Base-by-base conservation (phyloP, 495 filamentous ascomycete species). In the Hyphodiscus hymeniophilus region DNA sequence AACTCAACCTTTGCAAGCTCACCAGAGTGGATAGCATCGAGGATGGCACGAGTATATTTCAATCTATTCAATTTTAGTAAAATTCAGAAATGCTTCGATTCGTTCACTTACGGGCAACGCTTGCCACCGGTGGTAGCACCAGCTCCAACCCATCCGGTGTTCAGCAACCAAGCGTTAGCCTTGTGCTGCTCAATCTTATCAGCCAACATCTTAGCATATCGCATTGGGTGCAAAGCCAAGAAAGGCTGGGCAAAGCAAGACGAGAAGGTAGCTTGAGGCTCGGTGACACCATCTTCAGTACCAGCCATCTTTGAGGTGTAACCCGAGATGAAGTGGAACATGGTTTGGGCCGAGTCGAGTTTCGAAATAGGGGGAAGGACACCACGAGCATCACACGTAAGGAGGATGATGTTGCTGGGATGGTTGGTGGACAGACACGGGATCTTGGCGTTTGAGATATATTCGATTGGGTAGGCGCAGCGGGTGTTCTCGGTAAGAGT, bases 291-390 rank as follows among this genome's bases (percentile, higher is more conserved):
- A 44, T 96, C 86, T 71, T 98, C 92, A 38, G 92, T 98, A 61
- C 92, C 92, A 52, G 91, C 94, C 94, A 98, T 97, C 83, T 98
- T 98, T 60, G 94, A 97, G 47, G 92, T 98, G 76, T 98, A 98
- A 61, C 92, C 92, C 16, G 85, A 92, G 68, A 98, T 98, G 79
- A 98, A 98, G 79, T 98, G 92, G 80, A 96, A 98, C 90, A 98
- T 97, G 62, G 87, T 95, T 72, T 98, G 92, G 60, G 89, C 86
- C 57, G 83, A 79, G 74, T 84, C 84, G 62, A 98, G 83, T 77
- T 97, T 98, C 58, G 89, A 94, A 72, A 98, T 97, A 33, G 94
- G 94, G 34, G 92, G 92, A 24, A 98, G 82, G 7, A 97, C 92
- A 71, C 94, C 92, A 56, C 94, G 85, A 51, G 94, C 92, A 66